A percentile compares a stretch with the other conserved stretches of the same genome.
These are phyloP conservation scores for Chaetomiaceae sp. DNA, from an alignment of 2,329 filamentous ascomycete genomes.

Conservation along the genomic window DNA sequence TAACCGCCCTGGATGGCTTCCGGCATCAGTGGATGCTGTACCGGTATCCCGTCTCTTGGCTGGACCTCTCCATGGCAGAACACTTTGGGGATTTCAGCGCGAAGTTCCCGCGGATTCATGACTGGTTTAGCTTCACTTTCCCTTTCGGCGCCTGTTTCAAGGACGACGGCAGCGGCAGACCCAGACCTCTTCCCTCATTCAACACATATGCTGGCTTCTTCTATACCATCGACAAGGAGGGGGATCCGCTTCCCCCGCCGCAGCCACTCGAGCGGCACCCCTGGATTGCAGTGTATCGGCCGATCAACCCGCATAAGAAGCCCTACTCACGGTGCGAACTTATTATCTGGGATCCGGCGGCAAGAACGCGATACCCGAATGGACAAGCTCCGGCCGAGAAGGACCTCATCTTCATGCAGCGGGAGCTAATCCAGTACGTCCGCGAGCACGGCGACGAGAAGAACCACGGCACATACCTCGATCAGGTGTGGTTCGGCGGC, in stretches of 20 bases:
- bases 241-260: slow-evolving; percentile 29
- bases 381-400: slow-evolving; percentile 25
- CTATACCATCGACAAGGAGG: slow-evolving; percentile 42
- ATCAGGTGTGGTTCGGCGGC: slow-evolving; percentile 44
- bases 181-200: not conserved
- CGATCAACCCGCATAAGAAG: slow-evolving; percentile 35
- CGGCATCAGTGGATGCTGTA: slow-evolving; percentile 30
- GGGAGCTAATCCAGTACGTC: slow-evolving; percentile 39
- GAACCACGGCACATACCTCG: slow-evolving; percentile 34
- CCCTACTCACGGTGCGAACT: slow-evolving; percentile 40
- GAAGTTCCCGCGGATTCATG: slow-evolving; percentile 30
- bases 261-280: slow-evolving; percentile 37
- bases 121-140: slow-evolving; percentile 34
- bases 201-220: slow-evolving; percentile 46
- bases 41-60: slow-evolving; percentile 39
- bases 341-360: slow-evolving; percentile 50
- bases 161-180: not conserved
- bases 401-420: slow-evolving; percentile 45
- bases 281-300: slow-evolving; percentile 49
- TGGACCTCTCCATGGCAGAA: slow-evolving; percentile 37
- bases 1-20: not conserved
- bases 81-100: slow-evolving; percentile 30
- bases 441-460: slow-evolving; percentile 29
- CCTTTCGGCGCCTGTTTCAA: slow-evolving; percentile 23
- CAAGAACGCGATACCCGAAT: slow-evolving; percentile 26